Conservation (phyloP, 75 land plant genomes). For the Azolla pinnata region DNA sequence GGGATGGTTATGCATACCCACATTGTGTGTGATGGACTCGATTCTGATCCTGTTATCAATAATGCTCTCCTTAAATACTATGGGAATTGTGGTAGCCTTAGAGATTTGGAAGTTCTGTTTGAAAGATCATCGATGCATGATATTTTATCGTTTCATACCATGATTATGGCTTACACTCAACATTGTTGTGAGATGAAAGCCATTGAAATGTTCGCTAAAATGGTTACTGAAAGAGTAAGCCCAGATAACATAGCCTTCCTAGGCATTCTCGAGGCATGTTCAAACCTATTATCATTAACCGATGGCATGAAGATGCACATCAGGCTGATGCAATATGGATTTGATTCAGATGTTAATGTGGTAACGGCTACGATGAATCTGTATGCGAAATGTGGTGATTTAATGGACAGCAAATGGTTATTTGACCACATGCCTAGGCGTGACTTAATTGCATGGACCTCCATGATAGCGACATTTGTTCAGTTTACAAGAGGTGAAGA, state of each 20-base stretch:
- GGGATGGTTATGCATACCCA: not conserved
- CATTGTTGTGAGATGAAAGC: conserved; percentile 20
- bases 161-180: conserved; percentile 24
- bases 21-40: not conserved
- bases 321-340: conserved; percentile 13
- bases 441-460: conserved; percentile 44
- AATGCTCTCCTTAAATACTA: not conserved
- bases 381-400: conserved; percentile 33
- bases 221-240: conserved; percentile 16
- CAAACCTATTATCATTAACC: conserved; percentile 17
- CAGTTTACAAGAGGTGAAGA: conserved; percentile 28
- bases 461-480: conserved; percentile 34
- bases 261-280: conserved; percentile 37
- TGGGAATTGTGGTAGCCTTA: not conserved
- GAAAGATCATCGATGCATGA: conserved; percentile 3
- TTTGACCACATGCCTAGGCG: conserved; percentile 9
- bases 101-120: not conserved
- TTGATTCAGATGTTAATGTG: conserved; percentile 23
- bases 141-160: conserved; percentile 25
- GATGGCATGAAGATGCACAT: conserved; percentile 40
- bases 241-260: conserved; percentile 31
- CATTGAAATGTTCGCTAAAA: conserved; percentile 11
- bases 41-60: not conserved
- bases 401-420: not conserved
- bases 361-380: conserved; percentile 39